A percentile compares a stretch with the other conserved stretches of the same genome.
phyloP scores from a whole-genome alignment of 1,284 basidiomycete species.

The Phellopilus nigrolimitatus region DNA sequence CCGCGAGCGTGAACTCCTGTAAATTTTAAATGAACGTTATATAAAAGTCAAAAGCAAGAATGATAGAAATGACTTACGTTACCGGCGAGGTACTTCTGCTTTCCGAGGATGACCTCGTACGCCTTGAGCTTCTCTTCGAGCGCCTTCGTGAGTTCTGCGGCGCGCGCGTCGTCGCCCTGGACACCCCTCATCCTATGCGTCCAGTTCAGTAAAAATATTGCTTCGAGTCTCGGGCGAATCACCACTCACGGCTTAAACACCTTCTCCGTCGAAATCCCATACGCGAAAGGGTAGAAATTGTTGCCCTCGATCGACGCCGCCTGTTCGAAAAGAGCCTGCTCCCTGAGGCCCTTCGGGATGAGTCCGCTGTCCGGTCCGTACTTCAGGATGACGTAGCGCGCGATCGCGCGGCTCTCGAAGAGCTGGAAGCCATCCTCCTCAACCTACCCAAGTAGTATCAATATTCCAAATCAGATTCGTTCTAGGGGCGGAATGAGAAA shows the following conservation, averaged over 20 bases:
- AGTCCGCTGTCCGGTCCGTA: constrained; percentile 18
- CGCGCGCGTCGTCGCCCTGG: constrained; percentile 25
- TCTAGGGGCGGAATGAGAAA: background rate
- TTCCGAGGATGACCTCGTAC: constrained; percentile 42
- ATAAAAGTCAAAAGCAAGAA: background rate
- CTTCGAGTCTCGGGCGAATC: constrained; percentile 28
- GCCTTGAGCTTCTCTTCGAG: constrained; percentile 37
- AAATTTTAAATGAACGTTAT: constrained; percentile 24
- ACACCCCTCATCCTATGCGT: constrained; percentile 15
- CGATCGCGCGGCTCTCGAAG: constrained; percentile 33
- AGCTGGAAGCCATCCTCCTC: constrained; percentile 20
- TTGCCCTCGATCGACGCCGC: constrained; percentile 30
- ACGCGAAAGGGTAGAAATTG: constrained; percentile 30
- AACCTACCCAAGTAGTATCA: background rate
- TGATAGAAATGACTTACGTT: constrained; percentile 35
- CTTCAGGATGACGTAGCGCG: constrained; percentile 28
- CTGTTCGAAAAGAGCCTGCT: constrained; percentile 31
- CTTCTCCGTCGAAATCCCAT: constrained; percentile 29
- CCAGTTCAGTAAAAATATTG: background rate
- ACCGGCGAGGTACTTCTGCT: constrained; percentile 44
- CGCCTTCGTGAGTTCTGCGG: constrained; percentile 24
- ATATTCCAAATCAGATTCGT: background rate
- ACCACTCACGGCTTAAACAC: constrained; percentile 33
- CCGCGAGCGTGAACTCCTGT: constrained; percentile 43
- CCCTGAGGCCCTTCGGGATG: constrained; percentile 25